These are phyloP conservation scores for Sugiyamaella boreocaroliniensis DNA, from an alignment of 805 yeast species.

Conservation along the genomic window DNA sequence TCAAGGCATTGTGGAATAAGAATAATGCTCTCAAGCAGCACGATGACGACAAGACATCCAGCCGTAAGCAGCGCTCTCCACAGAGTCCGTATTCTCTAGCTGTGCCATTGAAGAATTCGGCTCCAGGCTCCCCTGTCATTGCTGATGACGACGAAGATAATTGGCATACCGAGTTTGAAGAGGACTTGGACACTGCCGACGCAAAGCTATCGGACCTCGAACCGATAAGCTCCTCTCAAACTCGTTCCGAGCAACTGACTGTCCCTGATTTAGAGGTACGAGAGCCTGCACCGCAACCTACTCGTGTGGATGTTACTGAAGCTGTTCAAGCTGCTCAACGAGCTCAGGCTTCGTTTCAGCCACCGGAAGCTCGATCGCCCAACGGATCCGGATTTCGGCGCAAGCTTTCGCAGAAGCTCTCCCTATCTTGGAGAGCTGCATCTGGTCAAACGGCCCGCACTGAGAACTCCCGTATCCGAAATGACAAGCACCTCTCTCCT, in stretches of 20 bases:
- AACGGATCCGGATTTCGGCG: neutral
- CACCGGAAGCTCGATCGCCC: neutral
- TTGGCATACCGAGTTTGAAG: constrained; percentile 12
- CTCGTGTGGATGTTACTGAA: neutral
- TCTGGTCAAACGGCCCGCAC: neutral
- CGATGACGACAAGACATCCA: neutral
- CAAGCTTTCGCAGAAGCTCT: neutral
- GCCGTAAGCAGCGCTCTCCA: neutral
- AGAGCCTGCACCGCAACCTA: too few relatives aligned
- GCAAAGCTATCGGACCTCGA: neutral
- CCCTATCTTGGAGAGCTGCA: neutral
- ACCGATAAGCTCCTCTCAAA: neutral
- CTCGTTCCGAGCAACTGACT: neutral
- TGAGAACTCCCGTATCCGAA: neutral
- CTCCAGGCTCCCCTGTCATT: neutral
- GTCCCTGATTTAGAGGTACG: too few relatives aligned
- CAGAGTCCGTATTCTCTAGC: neutral
- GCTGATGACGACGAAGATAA: constrained; percentile 1
- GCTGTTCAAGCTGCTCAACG: neutral
- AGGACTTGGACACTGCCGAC: neutral
- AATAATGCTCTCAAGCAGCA: neutral
- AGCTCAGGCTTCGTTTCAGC: neutral
- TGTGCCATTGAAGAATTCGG: neutral
- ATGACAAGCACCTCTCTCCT: neutral
- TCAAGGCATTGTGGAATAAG: constrained; percentile 28